A percentile compares a stretch with the other conserved stretches of the same genome.
These are phyloP conservation scores for Pyrus betulifolia DNA, from an alignment of 306 rosid species.

Conservation along the genomic window DNA sequence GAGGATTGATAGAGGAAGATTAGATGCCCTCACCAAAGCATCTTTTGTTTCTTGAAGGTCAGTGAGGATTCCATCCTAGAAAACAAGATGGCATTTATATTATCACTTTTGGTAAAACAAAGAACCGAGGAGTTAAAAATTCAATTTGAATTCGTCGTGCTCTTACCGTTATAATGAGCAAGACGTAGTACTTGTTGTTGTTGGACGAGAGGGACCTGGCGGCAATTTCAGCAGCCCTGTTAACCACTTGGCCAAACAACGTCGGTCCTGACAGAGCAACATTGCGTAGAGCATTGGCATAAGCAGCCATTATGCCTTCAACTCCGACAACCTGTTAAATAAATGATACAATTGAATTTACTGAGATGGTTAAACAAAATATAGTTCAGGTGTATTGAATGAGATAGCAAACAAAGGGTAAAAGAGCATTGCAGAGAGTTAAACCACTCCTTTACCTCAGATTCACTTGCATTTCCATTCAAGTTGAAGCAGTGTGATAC, in stretches of 20 bases:
- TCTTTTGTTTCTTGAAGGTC: constrained; percentile 83
- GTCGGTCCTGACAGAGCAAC: constrained; percentile 75
- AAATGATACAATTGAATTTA: background rate
- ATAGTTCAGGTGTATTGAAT: background rate
- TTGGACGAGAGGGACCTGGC: constrained; percentile 35
- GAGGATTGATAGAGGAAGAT: constrained; percentile 77
- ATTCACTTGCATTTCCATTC: constrained; percentile 36
- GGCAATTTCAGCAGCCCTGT: constrained; percentile 66
- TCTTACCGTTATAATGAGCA: constrained; percentile 75
- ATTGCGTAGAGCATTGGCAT: constrained; percentile 44
- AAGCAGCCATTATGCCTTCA: constrained; percentile 78
- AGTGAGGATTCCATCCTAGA: constrained; percentile 79
- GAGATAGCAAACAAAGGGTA: background rate
- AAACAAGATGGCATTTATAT: background rate
- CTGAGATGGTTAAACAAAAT: background rate
- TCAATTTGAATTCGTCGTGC: background rate
- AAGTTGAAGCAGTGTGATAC: constrained; percentile 80
- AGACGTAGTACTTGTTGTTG: constrained; percentile 46
- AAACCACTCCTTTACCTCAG: constrained; percentile 40
- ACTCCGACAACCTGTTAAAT: constrained; percentile 62
- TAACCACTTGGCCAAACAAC: constrained; percentile 71
- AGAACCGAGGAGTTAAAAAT: background rate
- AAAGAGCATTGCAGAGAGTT: background rate
- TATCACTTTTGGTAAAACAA: background rate
- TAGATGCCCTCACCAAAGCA: constrained; percentile 75